Conservation (phyloP, 2,329 filamentous ascomycete genomes). For the Phaeosphaeriaceae sp. region DNA sequence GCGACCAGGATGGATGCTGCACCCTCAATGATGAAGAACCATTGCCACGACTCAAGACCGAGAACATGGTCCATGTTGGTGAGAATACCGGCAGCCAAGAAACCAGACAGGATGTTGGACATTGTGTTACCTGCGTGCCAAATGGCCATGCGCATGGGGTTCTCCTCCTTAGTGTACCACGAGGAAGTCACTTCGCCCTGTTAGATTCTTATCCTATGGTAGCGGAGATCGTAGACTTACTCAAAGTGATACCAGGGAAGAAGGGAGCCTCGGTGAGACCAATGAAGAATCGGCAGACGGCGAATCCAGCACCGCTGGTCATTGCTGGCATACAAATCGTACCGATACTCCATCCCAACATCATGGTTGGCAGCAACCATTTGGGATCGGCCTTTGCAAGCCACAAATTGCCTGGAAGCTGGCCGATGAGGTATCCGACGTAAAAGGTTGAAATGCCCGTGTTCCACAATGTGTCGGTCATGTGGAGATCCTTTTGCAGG, state of each 20-base stretch:
- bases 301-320: slow-evolving; percentile 42
- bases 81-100: slow-evolving; percentile 55
- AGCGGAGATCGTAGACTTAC: slow-evolving; percentile 29
- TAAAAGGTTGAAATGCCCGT: slow-evolving; percentile 54
- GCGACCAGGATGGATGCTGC: slow-evolving; percentile 56
- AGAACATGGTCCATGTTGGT: slow-evolving; percentile 52
- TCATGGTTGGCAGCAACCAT: slow-evolving; percentile 47
- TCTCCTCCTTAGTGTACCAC: slow-evolving; percentile 57
- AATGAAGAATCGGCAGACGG: slow-evolving; percentile 47
- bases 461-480: slow-evolving; percentile 44
- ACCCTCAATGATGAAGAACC: slow-evolving; percentile 63
- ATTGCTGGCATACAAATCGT: slow-evolving; percentile 55
- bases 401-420: slow-evolving; percentile 57
- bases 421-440: slow-evolving; percentile 55
- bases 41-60: slow-evolving; percentile 50
- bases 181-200: slow-evolving; percentile 40
- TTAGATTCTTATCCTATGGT: not conserved
- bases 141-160: slow-evolving; percentile 54
- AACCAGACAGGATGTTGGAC: slow-evolving; percentile 55
- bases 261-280: slow-evolving; percentile 50
- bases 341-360: slow-evolving; percentile 54
- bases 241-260: slow-evolving; percentile 47
- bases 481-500: slow-evolving; percentile 45
- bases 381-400: slow-evolving; percentile 51
- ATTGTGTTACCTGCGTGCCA: slow-evolving; percentile 57